Conservation (phyloP, 192 early-diverging fungal genomes). For the Diversispora epigaea region DNA sequence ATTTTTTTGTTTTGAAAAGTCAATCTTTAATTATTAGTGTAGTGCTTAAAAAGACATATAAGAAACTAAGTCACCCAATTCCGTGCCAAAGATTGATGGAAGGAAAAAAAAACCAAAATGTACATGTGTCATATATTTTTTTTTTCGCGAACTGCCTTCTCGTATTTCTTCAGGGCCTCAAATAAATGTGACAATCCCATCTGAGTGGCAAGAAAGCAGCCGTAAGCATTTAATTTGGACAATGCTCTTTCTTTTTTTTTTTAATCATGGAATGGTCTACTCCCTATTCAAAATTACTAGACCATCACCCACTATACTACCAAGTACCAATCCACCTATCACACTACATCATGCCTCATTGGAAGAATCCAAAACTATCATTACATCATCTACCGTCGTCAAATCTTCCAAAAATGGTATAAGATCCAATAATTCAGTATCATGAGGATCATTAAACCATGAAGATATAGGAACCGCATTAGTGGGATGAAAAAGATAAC, state of each 20-base stretch:
- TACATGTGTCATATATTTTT: neutral
- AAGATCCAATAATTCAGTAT: conserved; percentile 92
- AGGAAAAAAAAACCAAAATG: neutral
- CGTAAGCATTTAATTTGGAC: neutral
- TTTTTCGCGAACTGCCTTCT: neutral
- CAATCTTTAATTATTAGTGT: neutral
- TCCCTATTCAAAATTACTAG: neutral
- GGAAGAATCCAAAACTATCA: conserved; percentile 67
- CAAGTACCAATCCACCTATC: neutral
- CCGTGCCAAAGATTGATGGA: neutral
- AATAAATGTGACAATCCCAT: neutral
- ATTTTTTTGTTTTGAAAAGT: conserved; percentile 4
- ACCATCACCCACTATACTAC: conserved; percentile 27
- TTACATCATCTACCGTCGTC: conserved; percentile 84
- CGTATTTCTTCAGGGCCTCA: neutral
- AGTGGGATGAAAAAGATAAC: conserved; percentile 91
- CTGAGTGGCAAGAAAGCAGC: neutral
- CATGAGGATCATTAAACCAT: conserved; percentile 97
- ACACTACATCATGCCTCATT: conserved; percentile 35
- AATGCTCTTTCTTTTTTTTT: too few species aligned
- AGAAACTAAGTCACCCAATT: neutral
- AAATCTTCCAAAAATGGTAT: conserved; percentile 94
- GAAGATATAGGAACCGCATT: conserved; percentile 95
- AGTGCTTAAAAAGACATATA: neutral
- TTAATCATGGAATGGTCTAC: neutral